Conservation (phyloP, 2,329 filamentous ascomycete genomes). For the Pyrenophora graminea region DNA sequence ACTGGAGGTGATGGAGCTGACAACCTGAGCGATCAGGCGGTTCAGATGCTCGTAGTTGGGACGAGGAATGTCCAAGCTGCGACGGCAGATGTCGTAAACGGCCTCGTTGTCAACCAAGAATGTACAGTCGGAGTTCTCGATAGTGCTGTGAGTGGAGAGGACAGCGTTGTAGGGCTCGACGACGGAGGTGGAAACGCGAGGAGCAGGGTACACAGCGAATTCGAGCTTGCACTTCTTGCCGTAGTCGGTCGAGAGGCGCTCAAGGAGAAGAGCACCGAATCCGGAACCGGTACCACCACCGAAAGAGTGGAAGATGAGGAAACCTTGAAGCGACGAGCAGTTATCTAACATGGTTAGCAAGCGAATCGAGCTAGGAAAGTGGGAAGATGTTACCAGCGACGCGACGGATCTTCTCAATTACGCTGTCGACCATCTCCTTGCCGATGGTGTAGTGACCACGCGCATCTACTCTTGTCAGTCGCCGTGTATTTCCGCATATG, state of each 20-base stretch:
- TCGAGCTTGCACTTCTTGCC: conserved; percentile 79
- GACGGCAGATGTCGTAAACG: conserved; percentile 75
- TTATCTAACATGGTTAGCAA: conserved; percentile 59
- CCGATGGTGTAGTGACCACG: conserved; percentile 77
- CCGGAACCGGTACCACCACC: conserved; percentile 74
- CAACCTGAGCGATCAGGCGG: conserved; percentile 73
- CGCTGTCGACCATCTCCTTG: conserved; percentile 74
- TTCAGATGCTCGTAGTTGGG: conserved; percentile 74
- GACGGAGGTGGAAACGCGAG: conserved; percentile 70
- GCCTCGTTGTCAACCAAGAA: conserved; percentile 77
- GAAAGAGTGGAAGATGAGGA: conserved; percentile 76
- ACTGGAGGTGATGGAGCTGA: conserved; percentile 74
- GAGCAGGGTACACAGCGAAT: conserved; percentile 73
- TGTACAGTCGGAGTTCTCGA: conserved; percentile 79
- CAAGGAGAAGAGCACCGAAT: conserved; percentile 72
- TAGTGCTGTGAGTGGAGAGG: conserved; percentile 74
- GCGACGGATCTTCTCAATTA: conserved; percentile 71
- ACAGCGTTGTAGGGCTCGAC: conserved; percentile 77
- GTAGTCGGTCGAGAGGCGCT: conserved; percentile 73
- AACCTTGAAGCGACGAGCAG: conserved; percentile 73
- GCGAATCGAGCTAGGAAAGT: background rate
- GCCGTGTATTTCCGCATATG: background rate
- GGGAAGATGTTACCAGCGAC: conserved; percentile 61
- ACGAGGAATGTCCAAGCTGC: conserved; percentile 71
- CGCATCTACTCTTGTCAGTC: conserved; percentile 56